Conservation (phyloP, 2,329 filamentous ascomycete genomes). For the Neophaeococcomyces mojaviensis region DNA sequence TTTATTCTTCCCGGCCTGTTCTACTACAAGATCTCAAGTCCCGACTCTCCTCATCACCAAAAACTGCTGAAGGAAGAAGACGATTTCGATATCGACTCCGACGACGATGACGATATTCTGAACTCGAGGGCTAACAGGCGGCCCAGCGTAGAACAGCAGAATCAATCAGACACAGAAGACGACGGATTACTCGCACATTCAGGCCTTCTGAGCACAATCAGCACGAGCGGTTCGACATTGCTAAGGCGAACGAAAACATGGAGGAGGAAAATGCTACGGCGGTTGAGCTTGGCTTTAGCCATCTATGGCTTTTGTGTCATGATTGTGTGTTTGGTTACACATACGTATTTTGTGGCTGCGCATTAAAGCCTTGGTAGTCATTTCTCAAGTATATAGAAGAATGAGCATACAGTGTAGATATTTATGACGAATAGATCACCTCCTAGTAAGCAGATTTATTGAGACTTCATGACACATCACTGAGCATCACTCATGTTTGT, state of each 20-base stretch:
- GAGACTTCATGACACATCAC: no score
- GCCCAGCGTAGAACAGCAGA: neutral
- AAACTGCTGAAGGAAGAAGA: constrained; percentile 85
- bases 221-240: constrained; percentile 38
- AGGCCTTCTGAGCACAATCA: constrained; percentile 26
- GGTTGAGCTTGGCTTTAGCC: constrained; percentile 65
- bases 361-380: no score
- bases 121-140: constrained; percentile 20
- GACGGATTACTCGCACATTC: constrained; percentile 22
- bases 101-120: constrained; percentile 36
- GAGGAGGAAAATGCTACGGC: constrained; percentile 59
- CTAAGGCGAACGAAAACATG: constrained; percentile 47
- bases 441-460: no score
- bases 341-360: constrained; percentile 63
- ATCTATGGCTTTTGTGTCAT: constrained; percentile 84
- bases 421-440: no score
- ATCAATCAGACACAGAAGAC: constrained; percentile 1
- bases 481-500: no score
- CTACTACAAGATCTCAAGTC: constrained; percentile 96
- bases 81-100: constrained; percentile 51
- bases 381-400: no score
- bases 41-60: constrained; percentile 79
- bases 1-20: constrained; percentile 95
- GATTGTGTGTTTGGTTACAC: constrained; percentile 77
- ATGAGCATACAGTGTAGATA: no score